These are phyloP conservation scores for Candida sanyaensis DNA, from an alignment of 1,139 yeast genomes.

Conservation along the genomic window DNA sequence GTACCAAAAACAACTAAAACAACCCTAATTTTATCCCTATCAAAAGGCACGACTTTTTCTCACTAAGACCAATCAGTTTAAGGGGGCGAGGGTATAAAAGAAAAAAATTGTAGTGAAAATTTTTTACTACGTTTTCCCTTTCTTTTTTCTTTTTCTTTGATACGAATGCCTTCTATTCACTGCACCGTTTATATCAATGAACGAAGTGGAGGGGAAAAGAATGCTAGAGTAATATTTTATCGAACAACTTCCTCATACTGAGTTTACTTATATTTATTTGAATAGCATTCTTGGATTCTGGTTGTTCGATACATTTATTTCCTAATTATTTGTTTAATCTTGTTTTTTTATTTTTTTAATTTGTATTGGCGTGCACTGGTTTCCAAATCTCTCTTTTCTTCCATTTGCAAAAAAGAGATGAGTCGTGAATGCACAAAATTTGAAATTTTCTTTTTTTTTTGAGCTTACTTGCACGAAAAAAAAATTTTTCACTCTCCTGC, in stretches of 20 bases:
- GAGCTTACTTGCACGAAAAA: no score
- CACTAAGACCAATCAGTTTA: not conserved
- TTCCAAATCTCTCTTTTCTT: no score
- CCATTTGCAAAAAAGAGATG: not conserved
- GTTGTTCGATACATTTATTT: slow-evolving; percentile 34
- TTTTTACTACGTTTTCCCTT: slow-evolving; percentile 4
- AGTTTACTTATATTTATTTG: slow-evolving; percentile 21
- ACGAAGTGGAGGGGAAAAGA: slow-evolving; percentile 53
- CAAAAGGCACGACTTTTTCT: not conserved
- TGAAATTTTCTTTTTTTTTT: not conserved
- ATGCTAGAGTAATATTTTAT: slow-evolving; percentile 28
- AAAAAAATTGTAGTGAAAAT: not conserved
- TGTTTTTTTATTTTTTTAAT: no score
- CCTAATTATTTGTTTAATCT: not conserved
- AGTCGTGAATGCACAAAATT: not conserved
- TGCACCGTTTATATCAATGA: slow-evolving; percentile 52
- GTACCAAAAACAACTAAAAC: no score
- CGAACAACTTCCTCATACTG: slow-evolving; percentile 44
- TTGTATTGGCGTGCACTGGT: no score
- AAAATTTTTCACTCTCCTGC: no score
- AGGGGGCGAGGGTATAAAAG: not conserved
- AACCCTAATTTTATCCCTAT: no score
- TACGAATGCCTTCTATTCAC: slow-evolving; percentile 64
- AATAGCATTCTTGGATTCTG: slow-evolving; percentile 36
- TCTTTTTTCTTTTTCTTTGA: slow-evolving; percentile 29